A percentile compares a stretch with the other conserved stretches of the same genome.
Conservation (phyloP, 495 filamentous ascomycete genomes). For the Penicillium malachiteum region DNA sequence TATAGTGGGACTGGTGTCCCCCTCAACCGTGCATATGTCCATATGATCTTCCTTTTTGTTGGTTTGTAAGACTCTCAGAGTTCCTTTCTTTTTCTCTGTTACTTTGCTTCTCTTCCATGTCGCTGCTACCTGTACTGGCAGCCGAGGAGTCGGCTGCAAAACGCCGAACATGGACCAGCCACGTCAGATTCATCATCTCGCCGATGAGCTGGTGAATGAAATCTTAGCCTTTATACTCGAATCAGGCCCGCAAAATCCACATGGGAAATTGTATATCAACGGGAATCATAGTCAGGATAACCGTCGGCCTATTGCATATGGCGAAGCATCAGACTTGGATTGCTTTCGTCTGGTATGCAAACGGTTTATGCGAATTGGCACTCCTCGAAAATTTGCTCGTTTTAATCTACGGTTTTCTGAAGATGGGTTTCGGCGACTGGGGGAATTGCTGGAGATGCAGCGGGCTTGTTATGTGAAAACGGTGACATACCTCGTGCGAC, state of each 20-base stretch:
- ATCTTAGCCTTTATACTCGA: conserved; percentile 46
- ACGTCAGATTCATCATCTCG: conserved; percentile 49
- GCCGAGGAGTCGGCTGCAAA: conserved; percentile 39
- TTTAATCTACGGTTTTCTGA: conserved; percentile 61
- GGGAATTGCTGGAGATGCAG: conserved; percentile 50
- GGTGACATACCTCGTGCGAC: conserved; percentile 71
- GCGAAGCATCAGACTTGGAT: conserved; percentile 41
- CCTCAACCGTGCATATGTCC: conserved; percentile 6
- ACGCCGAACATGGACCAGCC: conserved; percentile 37
- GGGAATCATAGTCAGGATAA: conserved; percentile 5
- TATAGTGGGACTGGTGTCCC: conserved; percentile 9
- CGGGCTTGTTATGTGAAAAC: conserved; percentile 62
- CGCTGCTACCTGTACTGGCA: conserved; percentile 34
- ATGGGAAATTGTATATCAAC: not conserved
- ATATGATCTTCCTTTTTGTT: conserved; percentile 6
- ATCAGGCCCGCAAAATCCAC: conserved; percentile 2
- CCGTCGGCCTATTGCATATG: conserved; percentile 13
- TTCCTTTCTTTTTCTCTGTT: conserved; percentile 7
- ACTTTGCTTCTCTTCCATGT: conserved; percentile 35
- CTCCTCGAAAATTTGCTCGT: conserved; percentile 58
- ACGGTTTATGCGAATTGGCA: conserved; percentile 60
- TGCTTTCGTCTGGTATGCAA: conserved; percentile 60
- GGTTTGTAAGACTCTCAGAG: conserved; percentile 6
- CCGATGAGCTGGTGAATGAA: conserved; percentile 60
- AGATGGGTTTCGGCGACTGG: conserved; percentile 56